phyloP scores from a whole-genome alignment of 2,329 filamentous ascomycete species.

The Dendrostoma leiphaemia region DNA sequence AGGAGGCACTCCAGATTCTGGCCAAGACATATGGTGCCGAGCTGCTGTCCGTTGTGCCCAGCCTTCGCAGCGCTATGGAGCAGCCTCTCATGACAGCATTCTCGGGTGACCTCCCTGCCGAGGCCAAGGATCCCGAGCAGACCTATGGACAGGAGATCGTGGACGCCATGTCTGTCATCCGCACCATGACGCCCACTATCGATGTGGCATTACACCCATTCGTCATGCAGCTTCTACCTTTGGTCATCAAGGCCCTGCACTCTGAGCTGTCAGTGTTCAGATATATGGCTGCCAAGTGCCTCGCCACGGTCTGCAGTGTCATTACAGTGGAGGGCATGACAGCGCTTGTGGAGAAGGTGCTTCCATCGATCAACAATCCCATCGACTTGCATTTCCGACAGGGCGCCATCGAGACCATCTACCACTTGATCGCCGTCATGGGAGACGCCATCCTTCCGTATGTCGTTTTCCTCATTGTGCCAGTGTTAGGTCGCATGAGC shows the following conservation, averaged over 20 bases:
- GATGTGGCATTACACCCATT: conserved; percentile 73
- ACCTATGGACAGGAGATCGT: conserved; percentile 87
- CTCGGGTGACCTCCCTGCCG: conserved; percentile 64
- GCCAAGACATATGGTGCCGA: conserved; percentile 74
- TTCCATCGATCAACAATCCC: conserved; percentile 89
- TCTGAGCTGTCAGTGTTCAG: conserved; percentile 88
- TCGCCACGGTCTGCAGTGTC: conserved; percentile 95
- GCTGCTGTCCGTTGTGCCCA: conserved; percentile 81
- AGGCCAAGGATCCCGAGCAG: conserved; percentile 71
- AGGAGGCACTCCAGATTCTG: conserved; percentile 88
- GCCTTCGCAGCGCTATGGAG: conserved; percentile 77
- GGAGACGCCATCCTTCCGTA: conserved; percentile 94
- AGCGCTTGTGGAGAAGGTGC: conserved; percentile 85
- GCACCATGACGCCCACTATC: conserved; percentile 90
- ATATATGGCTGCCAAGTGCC: conserved; percentile 95
- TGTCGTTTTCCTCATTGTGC: conserved; percentile 97
- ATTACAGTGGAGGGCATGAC: conserved; percentile 96
- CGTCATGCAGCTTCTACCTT: conserved; percentile 77
- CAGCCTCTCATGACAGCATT: conserved; percentile 75
- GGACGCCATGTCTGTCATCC: conserved; percentile 88
- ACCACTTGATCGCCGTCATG: conserved; percentile 98
- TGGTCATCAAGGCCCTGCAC: conserved; percentile 83
- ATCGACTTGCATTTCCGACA: conserved; percentile 86
- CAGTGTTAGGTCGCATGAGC: conserved; percentile 95
- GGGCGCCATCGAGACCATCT: conserved; percentile 91